phyloP scores from a whole-genome alignment of 2,329 filamentous ascomycete genomes.

The Diaporthe sp. region DNA sequence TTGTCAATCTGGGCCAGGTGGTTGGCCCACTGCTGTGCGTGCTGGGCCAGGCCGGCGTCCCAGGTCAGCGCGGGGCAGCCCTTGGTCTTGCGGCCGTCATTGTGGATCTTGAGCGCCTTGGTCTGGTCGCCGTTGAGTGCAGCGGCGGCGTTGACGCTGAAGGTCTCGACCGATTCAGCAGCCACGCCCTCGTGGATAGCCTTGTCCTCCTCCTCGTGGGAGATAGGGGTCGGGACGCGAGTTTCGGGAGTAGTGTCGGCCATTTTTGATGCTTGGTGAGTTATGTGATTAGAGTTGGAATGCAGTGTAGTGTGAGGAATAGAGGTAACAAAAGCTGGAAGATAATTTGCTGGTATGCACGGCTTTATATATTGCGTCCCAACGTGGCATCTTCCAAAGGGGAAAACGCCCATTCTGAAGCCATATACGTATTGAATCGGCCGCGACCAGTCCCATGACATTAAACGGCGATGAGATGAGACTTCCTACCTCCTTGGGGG shows the following conservation, averaged over 20 bases:
- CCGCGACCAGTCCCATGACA: background rate
- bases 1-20: conserved; percentile 48
- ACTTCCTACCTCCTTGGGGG: background rate
- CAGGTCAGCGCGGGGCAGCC: conserved; percentile 47
- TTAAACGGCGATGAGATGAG: conserved; percentile 8
- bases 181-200: background rate
- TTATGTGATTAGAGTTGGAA: background rate
- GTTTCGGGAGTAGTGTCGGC: background rate
- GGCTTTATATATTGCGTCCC: background rate
- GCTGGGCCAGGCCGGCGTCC: conserved; percentile 48
- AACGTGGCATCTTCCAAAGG: background rate
- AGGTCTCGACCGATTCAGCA: background rate
- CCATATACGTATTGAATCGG: background rate
- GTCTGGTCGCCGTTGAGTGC: conserved; percentile 43
- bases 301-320: background rate
- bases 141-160: conserved; percentile 2
- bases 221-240: background rate
- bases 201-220: conserved; percentile 1
- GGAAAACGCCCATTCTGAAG: background rate
- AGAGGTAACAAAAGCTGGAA: background rate
- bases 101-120: conserved; percentile 49
- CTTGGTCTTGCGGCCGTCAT: conserved; percentile 47
- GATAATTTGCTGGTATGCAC: background rate
- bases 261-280: background rate
- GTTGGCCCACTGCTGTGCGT: conserved; percentile 49